Evolutionary conservation across 192 early-diverging fungal genomes (phyloP).

Genomic region (Backusella psychrophila): DNA sequence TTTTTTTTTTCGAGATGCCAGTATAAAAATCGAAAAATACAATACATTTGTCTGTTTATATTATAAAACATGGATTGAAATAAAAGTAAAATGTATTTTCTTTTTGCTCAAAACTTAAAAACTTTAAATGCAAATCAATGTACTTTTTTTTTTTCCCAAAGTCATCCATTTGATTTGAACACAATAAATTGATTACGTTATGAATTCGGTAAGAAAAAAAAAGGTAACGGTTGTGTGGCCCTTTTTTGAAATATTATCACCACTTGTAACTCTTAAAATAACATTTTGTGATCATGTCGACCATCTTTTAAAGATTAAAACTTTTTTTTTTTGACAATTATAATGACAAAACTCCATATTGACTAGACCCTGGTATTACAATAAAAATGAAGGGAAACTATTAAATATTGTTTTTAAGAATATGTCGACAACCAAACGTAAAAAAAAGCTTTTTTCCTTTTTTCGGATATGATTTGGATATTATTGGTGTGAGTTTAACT

Average conservation of each 20-base stretch:
- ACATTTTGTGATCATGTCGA: not conserved
- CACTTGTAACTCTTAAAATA: too few relatives aligned
- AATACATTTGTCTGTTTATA: too few relatives aligned
- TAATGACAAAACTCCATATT: not conserved
- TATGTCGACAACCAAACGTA: not conserved
- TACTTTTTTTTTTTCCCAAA: not conserved
- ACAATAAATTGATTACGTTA: conserved; percentile 14
- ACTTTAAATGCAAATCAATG: too few relatives aligned
- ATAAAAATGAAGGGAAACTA: not conserved
- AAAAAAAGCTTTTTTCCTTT: not conserved
- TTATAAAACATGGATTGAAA: too few relatives aligned
- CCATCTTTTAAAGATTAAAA: not conserved
- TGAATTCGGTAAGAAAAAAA: not conserved
- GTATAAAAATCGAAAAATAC: too few relatives aligned
- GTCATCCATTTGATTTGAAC: not conserved
- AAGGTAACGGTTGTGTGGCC: not conserved
- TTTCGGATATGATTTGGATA: not conserved
- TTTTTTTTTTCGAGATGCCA: too few relatives aligned
- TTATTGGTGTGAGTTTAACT: not conserved
- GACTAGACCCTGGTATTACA: not conserved
- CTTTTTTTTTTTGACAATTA: not conserved
- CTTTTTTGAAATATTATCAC: too few relatives aligned
- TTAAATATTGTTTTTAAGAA: not conserved
- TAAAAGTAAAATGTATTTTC: too few relatives aligned
- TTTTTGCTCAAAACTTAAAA: too few relatives aligned